Evolutionary conservation across 805 yeast species (phyloP), one percentile per base, ranked within the genome.

Genomic region (Yarrowia sp.): DNA sequence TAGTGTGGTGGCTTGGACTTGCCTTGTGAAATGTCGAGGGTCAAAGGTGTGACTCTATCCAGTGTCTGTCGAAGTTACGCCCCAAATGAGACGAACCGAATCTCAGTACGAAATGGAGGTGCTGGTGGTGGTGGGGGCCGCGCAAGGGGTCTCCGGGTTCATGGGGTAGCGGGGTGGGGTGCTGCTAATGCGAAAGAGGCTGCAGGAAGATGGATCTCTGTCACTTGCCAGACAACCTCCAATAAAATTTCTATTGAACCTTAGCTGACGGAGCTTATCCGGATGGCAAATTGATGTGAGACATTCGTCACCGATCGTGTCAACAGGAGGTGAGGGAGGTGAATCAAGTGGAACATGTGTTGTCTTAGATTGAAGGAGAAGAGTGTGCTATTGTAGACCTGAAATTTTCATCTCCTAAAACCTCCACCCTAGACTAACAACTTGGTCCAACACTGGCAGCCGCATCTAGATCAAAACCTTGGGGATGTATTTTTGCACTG

Each of bases 21-120:
- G 53, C 53, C 53, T 28, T 45, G 36, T 31, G 5, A 18, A 38
- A 38, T 42, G 47, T 42, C 11, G 47, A 28, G 17, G n/a, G 14
- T 15, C 44, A 41, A 35, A n/a, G 8, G 42, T 38, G 42, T 11
- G 42, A 10, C 18, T 5, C 38, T 55, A 55, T 14, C 61, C 61
- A 6, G 61, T 39, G 61, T 55, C 61, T 55, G 28, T 41, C 13
- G 38, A 55, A 14, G 38, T 39, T 41, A 39, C 47, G 61, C 47
- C 61, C 61, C 61, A 55, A 38, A 31, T 18, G 41, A 55, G 47
- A 28, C 47, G 61, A 55, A 17, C 61, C 61, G 61, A 31, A 55
- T 55, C 61, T 55, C 61, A 55, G 61, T 39, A 55, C 6, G 36
- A 41, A 41, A 22, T 22, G 28, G 47, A 31, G 47, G 36, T 39